Evolutionary conservation across 2,329 filamentous ascomycete genomes (phyloP).

Genomic region (Diplocarpon mali): DNA sequence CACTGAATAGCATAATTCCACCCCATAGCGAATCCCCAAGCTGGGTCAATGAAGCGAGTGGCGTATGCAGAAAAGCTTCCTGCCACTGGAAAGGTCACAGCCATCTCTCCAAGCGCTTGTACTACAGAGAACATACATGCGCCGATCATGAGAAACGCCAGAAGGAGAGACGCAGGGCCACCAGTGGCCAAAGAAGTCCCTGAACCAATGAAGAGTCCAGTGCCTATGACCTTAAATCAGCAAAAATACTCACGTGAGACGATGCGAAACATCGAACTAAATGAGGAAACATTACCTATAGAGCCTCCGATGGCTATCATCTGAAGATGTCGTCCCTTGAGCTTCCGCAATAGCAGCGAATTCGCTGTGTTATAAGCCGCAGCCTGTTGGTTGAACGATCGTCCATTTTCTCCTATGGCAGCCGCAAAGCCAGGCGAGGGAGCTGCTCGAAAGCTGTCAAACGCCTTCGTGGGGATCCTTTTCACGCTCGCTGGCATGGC

Average conservation of each 20-base stretch:
- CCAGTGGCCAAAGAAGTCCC: conserved; percentile 59
- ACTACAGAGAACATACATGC: conserved; percentile 85
- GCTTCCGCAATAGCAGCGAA: conserved; percentile 60
- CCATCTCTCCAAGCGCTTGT: conserved; percentile 84
- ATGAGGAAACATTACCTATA: conserved; percentile 45
- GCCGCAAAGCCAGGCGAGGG: conserved; percentile 12
- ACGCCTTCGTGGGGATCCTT: conserved; percentile 14
- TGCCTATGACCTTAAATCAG: conserved; percentile 40
- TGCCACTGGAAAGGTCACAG: conserved; percentile 87
- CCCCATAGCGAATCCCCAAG: conserved; percentile 89
- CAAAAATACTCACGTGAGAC: conserved; percentile 6
- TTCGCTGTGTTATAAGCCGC: conserved; percentile 55
- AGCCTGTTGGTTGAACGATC: conserved; percentile 52
- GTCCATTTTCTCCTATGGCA: conserved; percentile 19
- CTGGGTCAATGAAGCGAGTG: conserved; percentile 87
- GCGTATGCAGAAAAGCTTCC: conserved; percentile 89
- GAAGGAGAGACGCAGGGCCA: conserved; percentile 66
- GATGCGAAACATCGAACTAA: no score
- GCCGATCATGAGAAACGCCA: conserved; percentile 72
- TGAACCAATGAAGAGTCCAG: conserved; percentile 79
- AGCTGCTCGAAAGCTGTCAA: conserved; percentile 22
- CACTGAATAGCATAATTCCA: conserved; percentile 92
- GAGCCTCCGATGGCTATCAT: conserved; percentile 97
- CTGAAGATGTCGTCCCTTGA: conserved; percentile 80
- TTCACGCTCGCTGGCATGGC: conserved; percentile 13